phyloP scores from a whole-genome alignment of 257 asterid genomes.

The Solanum chilense region DNA sequence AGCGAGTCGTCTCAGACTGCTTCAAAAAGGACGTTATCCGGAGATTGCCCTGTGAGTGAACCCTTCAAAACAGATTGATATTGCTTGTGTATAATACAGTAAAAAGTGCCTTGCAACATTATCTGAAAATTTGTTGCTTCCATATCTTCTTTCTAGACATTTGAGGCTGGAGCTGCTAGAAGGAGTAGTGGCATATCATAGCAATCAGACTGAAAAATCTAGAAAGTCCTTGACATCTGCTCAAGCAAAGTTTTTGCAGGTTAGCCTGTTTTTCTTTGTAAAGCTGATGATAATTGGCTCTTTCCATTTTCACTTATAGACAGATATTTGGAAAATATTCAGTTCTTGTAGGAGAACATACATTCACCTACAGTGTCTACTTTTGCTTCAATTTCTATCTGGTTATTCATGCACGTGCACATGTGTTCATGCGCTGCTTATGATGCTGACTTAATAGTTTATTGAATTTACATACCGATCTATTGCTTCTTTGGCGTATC shows the following conservation, averaged over 20 bases:
- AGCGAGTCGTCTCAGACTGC: constrained; percentile 68
- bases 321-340: background rate
- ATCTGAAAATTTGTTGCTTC: background rate
- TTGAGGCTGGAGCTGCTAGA: constrained; percentile 84
- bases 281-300: background rate
- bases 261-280: constrained; percentile 4
- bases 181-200: constrained; percentile 84
- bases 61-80: background rate
- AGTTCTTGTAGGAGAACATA: background rate
- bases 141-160: constrained; percentile 31
- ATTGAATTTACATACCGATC: background rate
- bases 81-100: background rate
- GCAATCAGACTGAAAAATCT: constrained; percentile 58
- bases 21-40: constrained; percentile 78
- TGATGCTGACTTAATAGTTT: background rate
- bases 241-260: constrained; percentile 58
- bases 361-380: background rate
- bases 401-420: background rate
- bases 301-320: background rate
- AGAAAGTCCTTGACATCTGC: constrained; percentile 58
- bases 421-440: background rate
- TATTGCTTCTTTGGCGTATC: background rate
- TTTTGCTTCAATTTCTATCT: background rate
- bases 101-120: background rate
- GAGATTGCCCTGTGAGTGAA: constrained; percentile 72